Conservation (phyloP, 1,284 basidiomycete genomes). For the Rugosomyces carneus region DNA sequence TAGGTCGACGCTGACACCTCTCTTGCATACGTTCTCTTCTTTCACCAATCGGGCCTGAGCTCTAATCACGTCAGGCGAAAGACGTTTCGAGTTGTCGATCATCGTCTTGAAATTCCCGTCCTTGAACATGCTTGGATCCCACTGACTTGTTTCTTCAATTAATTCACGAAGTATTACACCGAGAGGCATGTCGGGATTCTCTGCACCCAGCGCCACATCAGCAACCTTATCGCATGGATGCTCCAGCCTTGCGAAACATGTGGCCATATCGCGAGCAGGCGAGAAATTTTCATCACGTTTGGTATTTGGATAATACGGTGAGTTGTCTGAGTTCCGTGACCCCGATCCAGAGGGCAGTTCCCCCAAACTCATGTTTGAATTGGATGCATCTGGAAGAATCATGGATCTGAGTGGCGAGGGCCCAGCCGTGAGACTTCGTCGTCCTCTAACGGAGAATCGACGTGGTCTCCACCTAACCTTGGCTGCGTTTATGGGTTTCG, state of each 20-base stretch:
- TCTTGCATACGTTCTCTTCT: neutral
- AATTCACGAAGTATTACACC: constrained; percentile 37
- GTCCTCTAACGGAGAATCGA: constrained; percentile 19
- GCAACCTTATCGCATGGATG: neutral
- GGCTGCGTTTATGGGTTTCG: constrained; percentile 2
- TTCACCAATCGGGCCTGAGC: neutral
- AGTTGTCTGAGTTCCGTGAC: neutral
- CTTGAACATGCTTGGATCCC: constrained; percentile 41
- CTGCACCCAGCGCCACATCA: neutral
- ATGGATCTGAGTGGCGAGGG: constrained; percentile 40
- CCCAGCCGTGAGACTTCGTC: constrained; percentile 31
- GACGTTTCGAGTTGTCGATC: constrained; percentile 28
- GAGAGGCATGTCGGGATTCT: constrained; percentile 27
- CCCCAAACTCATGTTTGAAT: constrained; percentile 4
- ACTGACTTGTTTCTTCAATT: constrained; percentile 40
- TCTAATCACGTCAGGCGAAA: neutral
- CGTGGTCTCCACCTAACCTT: constrained; percentile 13
- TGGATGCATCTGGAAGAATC: constrained; percentile 30
- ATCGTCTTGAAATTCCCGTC: constrained; percentile 39
- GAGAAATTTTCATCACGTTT: neutral
- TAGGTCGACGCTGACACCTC: constrained; percentile 12
- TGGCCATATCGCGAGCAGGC: neutral
- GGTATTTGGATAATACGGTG: constrained; percentile 5
- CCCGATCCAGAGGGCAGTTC: neutral
- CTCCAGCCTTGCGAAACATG: too few species aligned